Conservation (phyloP, 148 eudicot species). For the Fagopyrum esculentum region DNA sequence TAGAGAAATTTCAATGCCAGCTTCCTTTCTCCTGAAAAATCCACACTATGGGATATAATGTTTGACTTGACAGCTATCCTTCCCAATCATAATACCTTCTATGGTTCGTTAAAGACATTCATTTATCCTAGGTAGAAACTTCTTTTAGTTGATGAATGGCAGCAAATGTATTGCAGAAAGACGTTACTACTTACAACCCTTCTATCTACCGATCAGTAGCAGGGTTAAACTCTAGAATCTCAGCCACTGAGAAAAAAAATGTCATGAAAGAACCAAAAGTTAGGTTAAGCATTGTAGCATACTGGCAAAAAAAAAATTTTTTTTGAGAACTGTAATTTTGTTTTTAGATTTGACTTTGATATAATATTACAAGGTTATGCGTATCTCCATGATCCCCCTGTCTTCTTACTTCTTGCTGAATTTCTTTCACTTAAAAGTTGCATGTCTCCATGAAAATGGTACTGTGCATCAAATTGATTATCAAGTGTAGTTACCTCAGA, state of each 20-base stretch:
- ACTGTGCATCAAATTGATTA: neutral
- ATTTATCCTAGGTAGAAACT: neutral
- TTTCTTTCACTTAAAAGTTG: too few relatives aligned
- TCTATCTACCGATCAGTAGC: neutral
- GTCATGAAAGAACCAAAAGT: neutral
- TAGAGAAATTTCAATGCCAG: neutral
- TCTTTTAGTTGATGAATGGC: neutral
- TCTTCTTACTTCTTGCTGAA: too few relatives aligned
- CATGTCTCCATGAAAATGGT: too few relatives aligned
- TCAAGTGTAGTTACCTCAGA: neutral
- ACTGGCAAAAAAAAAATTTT: too few relatives aligned
- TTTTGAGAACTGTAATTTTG: neutral
- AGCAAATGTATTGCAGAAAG: neutral
- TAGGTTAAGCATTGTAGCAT: neutral
- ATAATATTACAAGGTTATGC: neutral
- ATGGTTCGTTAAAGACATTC: neutral
- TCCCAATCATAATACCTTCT: neutral
- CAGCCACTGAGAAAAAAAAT: neutral
- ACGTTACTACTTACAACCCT: neutral
- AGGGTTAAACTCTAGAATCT: neutral
- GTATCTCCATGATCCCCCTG: too few relatives aligned
- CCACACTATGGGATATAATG: neutral
- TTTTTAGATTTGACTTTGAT: neutral
- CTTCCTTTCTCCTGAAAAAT: neutral
- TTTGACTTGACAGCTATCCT: neutral